Base-by-base conservation (phyloP, 2,329 filamentous ascomycete genomes). In the Plectosphaerella cucumerina region DNA sequence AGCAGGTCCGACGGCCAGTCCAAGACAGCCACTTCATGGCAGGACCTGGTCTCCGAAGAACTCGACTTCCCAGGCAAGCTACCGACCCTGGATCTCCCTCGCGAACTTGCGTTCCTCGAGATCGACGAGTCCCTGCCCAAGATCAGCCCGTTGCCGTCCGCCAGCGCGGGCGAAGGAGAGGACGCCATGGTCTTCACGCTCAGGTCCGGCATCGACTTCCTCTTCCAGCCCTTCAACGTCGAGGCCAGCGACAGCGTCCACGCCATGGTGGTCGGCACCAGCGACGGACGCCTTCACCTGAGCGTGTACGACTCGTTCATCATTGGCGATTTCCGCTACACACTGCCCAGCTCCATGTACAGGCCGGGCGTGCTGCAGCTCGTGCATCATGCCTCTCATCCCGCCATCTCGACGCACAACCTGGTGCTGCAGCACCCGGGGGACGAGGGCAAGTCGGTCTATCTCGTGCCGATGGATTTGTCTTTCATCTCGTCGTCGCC, bases 301-400 rank as follows among this genome's bases (percentile, higher is more conserved):
- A 89, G 85, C 58, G 90, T 96, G 45, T 93, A 93, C 65, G 88
- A 96, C 65, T 92, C 88, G 6, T 90, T 96, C 60, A 79, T 88
- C 53, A 86, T 95, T 52, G 89, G 90, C 4, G 78, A 70, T 12
- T 85, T 91, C 54, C 66, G 71, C 52, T 76, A 78, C 51, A 77
- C 73, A 23, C 64, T 66, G 2, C 71, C 69, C 4, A 60, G 55
- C 18, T 48, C 54, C 1, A 50, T 53, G 47, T 50, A 54, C 18
- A 59, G 62, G 23, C 52, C 44, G 51, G 50, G 55, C 8, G 63
- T 55, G 12, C 64, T 75, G 48, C 70, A 70, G 50, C 68, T 81
- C 18, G 67, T 76, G 44, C 74, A 71, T 22, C 89, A 95, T 63
- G 77, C 86, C 26, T 90, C 87, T 9, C 86, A 95, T 63, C 80